Base-by-base conservation (phyloP, 345 rosid species). In the Aurinia saxatilis region DNA sequence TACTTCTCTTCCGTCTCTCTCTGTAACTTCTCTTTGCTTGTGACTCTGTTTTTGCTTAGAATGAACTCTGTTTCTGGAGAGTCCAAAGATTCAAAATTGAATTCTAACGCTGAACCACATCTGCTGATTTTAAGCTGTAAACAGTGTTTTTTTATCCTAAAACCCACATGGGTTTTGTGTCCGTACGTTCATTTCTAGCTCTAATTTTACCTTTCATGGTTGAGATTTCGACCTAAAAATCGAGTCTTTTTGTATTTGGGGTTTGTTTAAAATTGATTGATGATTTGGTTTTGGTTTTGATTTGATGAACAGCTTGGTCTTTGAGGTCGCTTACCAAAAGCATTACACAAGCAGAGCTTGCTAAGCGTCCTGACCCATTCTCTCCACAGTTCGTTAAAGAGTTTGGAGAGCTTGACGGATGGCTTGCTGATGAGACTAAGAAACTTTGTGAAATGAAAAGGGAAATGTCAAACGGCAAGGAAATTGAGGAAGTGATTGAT, bases 291-390 rank as follows among this genome's bases (percentile, higher is more conserved):
- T 61, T 36, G 17, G 13, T 45, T 30, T 4, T 18, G 34, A 30
- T 36, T 66, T 47, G 15, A 8, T 57, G 68, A n/a, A 55, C 38
- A 70, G 68, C 63, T 39, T 47, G 68, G 68, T 7, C 18, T 18
- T 54, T 52, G 61, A 62, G 67, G 63, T 30, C 42, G 33, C 14
- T 9, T 1, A 12, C 15, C 8, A 70, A 18, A 29, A 55, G 64
- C 36, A 19, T 55, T 14, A 55, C 27, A 8, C 37, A 44, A 14
- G 18, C 40, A 31, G 58, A 70, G 40, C 74, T 70, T 9, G 52
- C 74, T 36, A 55, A 70, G 45, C 74, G 68, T 54, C 68, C 64
- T 54, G 69, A 70, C 45, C 74, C 74, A 15, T 70, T 70, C 51
- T 39, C 3, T 55, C 35, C 47, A 38, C 9, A 38, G 31, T 63